phyloP scores from a whole-genome alignment of 2,329 filamentous ascomycete genomes.

The Claviceps maximensis region DNA sequence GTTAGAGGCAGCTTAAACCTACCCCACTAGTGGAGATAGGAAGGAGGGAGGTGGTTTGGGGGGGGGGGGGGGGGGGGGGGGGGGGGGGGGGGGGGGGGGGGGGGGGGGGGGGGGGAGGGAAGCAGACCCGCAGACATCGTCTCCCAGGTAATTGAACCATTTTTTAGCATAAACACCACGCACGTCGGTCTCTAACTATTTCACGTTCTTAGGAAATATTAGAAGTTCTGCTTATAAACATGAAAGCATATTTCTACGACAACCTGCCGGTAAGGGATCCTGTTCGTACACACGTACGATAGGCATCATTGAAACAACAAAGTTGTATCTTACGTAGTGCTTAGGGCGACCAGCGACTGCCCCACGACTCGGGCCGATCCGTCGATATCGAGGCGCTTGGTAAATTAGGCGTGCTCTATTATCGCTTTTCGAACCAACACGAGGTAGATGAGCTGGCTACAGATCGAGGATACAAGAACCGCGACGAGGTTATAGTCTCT shows the following conservation, averaged over 20 bases:
- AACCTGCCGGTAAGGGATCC: slow-evolving; percentile 33
- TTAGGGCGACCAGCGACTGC: slow-evolving; percentile 83
- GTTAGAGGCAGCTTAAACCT: no score
- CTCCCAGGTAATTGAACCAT: neutral
- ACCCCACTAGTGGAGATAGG: neutral
- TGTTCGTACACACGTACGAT: neutral
- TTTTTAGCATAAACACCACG: neutral
- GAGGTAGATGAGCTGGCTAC: slow-evolving; percentile 62
- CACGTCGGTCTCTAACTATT: neutral
- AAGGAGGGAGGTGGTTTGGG: no score
- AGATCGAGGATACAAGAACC: slow-evolving; percentile 78
- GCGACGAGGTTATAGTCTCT: slow-evolving; percentile 83
- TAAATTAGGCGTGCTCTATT: slow-evolving; percentile 70
- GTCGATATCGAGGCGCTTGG: slow-evolving; percentile 54
- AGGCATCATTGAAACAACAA: neutral
- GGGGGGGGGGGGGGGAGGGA: no score
- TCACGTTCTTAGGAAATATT: neutral
- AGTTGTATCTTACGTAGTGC: slow-evolving; percentile 5
- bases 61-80: no score
- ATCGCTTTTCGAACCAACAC: slow-evolving; percentile 47
- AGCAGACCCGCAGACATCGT: no score
- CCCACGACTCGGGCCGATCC: slow-evolving; percentile 70
- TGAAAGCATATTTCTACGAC: slow-evolving; percentile 48
- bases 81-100: no score
- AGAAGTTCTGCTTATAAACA: slow-evolving; percentile 17